Evolutionary conservation across 208 protist species (phyloP).

Genomic region (Crithidia mellificae): DNA sequence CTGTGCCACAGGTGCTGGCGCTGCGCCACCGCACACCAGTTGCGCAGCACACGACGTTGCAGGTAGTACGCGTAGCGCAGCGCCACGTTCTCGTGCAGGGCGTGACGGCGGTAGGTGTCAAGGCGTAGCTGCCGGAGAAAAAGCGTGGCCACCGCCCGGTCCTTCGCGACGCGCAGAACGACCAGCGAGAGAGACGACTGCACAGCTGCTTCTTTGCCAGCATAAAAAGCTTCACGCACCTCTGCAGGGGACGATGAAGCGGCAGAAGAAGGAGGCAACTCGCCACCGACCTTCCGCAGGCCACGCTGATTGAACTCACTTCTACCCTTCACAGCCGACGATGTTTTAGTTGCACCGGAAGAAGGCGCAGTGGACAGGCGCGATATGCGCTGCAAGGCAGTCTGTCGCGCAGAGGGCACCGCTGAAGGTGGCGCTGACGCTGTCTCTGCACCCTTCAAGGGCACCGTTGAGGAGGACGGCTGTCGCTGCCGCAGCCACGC

Average conservation of each 20-base stretch:
- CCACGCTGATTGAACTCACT: no score
- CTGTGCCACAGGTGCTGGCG: neutral
- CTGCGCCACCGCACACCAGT: slow-evolving; percentile 27
- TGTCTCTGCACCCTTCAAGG: neutral
- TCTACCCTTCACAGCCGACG: no score
- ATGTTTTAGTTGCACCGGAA: no score
- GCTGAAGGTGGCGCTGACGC: neutral
- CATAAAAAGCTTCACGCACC: neutral
- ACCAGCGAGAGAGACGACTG: slow-evolving; percentile 60
- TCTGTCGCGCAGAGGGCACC: slow-evolving; percentile 4
- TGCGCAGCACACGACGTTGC: slow-evolving; percentile 46
- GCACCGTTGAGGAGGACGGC: neutral
- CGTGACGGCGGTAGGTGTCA: slow-evolving; percentile 27
- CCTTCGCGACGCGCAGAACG: slow-evolving; percentile 56
- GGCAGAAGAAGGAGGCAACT: no score
- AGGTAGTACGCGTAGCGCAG: slow-evolving; percentile 65
- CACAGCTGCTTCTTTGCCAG: slow-evolving; percentile 4
- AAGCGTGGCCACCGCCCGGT: slow-evolving; percentile 54
- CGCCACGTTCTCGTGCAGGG: slow-evolving; percentile 42
- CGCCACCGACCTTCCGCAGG: no score
- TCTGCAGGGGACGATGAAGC: no score
- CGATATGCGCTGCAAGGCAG: slow-evolving; percentile 26
- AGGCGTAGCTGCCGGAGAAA: slow-evolving; percentile 71
- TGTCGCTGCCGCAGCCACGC: slow-evolving; percentile 24
- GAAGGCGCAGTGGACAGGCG: neutral